phyloP scores from a whole-genome alignment of 176 grass and related monocot species.

The Lolium perenne region DNA sequence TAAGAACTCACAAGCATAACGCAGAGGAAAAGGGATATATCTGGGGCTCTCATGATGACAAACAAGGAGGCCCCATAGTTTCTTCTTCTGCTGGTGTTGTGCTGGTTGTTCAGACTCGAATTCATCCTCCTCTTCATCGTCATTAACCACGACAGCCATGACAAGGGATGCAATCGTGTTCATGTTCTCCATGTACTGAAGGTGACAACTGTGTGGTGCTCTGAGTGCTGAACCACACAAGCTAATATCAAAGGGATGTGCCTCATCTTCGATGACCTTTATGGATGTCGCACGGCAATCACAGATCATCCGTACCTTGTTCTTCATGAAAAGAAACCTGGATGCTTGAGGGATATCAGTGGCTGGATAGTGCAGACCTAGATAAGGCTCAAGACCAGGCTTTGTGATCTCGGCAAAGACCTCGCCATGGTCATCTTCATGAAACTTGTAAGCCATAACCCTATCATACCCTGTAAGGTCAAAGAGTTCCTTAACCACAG shows the following conservation, averaged over 20 bases:
- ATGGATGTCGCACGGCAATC: constrained; percentile 72
- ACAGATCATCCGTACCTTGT: constrained; percentile 89
- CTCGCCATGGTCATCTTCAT: constrained; percentile 90
- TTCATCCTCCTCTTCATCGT: constrained; percentile 59
- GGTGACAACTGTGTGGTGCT: constrained; percentile 81
- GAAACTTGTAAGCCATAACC: constrained; percentile 95
- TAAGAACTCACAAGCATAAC: no score
- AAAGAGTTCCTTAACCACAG: constrained; percentile 83
- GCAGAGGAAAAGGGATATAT: not conserved
- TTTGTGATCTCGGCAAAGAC: constrained; percentile 79
- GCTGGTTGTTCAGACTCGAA: constrained; percentile 37
- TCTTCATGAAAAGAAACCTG: constrained; percentile 90
- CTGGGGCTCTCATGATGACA: constrained; percentile 88
- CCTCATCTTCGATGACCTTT: constrained; percentile 65
- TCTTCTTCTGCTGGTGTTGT: constrained; percentile 68
- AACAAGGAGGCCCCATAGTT: constrained; percentile 83
- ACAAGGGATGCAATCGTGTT: constrained; percentile 89
- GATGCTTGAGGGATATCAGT: constrained; percentile 93
- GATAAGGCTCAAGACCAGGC: constrained; percentile 82
- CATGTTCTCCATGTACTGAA: constrained; percentile 98
- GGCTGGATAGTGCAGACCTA: constrained; percentile 87
- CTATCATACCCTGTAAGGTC: constrained; percentile 89
- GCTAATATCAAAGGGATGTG: constrained; percentile 64
- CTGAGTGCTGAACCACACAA: constrained; percentile 83
- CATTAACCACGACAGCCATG: constrained; percentile 83